A percentile compares a stretch with the other conserved stretches of the same genome.
Evolutionary conservation across 2,329 filamentous ascomycete genomes (phyloP).

Genomic region (Didymella pinodella): DNA sequence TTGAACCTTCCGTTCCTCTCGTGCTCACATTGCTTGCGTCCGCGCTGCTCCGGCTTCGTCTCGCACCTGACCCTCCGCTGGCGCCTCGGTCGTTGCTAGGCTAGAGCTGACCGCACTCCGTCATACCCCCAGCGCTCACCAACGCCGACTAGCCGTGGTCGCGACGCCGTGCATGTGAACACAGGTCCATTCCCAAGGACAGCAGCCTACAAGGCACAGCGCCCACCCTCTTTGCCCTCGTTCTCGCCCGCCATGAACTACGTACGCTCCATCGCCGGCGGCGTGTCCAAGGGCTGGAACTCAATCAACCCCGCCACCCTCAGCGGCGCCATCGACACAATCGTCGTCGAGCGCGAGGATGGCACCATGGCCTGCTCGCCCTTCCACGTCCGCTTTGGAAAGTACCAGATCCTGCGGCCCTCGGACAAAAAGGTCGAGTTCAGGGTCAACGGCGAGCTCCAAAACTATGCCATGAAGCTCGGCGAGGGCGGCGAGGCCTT

Average conservation of each 20-base stretch:
- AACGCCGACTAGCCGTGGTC: slow-evolving; percentile 9
- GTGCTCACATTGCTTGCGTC: background rate
- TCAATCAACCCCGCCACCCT: slow-evolving; percentile 98
- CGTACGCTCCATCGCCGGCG: slow-evolving; percentile 93
- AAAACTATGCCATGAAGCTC: slow-evolving; percentile 97
- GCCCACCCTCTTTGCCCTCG: background rate
- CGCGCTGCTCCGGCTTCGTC: slow-evolving; percentile 8
- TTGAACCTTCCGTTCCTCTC: background rate
- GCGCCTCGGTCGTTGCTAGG: slow-evolving; percentile 8
- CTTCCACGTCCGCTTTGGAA: slow-evolving; percentile 98
- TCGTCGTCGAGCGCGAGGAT: slow-evolving; percentile 96
- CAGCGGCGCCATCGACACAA: slow-evolving; percentile 97
- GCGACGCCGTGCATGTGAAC: slow-evolving; percentile 13
- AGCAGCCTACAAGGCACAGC: slow-evolving; percentile 2
- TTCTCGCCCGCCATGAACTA: slow-evolving; percentile 78
- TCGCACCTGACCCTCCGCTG: slow-evolving; percentile 12
- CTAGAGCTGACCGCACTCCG: slow-evolving; percentile 8
- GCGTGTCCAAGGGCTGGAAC: slow-evolving; percentile 98
- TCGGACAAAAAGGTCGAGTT: slow-evolving; percentile 99
- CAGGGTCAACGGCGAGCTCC: slow-evolving; percentile 88
- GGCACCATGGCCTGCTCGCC: slow-evolving; percentile 87
- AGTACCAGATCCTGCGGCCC: slow-evolving; percentile 93
- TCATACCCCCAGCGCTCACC: background rate
- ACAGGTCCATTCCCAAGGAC: background rate
- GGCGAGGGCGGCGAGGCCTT: slow-evolving; percentile 98